Evolutionary conservation across 345 rosid species (phyloP).

Genomic region (Gossypium mustelinum): DNA sequence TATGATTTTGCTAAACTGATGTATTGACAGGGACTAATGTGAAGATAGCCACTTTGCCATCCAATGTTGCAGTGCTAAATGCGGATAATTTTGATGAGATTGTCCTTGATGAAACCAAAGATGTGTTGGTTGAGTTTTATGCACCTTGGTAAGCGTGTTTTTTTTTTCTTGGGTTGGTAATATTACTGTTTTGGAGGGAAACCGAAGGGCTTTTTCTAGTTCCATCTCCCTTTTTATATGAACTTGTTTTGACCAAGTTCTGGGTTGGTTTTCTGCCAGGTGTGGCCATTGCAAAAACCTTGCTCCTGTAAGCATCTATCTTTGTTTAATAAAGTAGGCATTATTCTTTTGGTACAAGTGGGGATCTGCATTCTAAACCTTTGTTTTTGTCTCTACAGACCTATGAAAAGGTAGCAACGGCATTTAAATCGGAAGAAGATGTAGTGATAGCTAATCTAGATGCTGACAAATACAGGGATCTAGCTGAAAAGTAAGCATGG

Average conservation of each 20-base stretch:
- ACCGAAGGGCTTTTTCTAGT: not conserved
- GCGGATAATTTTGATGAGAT: slow-evolving; percentile 70
- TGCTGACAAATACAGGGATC: slow-evolving; percentile 76
- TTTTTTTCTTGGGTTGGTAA: not conserved
- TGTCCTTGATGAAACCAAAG: slow-evolving; percentile 83
- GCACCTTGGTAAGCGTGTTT: slow-evolving; percentile 75
- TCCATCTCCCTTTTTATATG: not conserved
- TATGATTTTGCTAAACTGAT: slow-evolving; percentile 5
- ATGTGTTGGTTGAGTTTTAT: slow-evolving; percentile 93
- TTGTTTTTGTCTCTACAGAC: slow-evolving; percentile 37
- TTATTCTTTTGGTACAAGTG: not conserved
- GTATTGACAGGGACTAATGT: slow-evolving; percentile 67
- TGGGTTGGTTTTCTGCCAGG: slow-evolving; percentile 46
- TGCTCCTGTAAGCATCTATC: slow-evolving; percentile 74
- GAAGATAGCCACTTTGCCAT: slow-evolving; percentile 75
- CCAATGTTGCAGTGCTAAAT: slow-evolving; percentile 68
- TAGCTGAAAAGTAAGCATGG: slow-evolving; percentile 72
- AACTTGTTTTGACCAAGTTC: slow-evolving; percentile 8
- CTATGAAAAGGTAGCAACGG: slow-evolving; percentile 88
- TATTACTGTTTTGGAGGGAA: not conserved
- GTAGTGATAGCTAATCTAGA: slow-evolving; percentile 91
- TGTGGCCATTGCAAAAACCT: slow-evolving; percentile 96
- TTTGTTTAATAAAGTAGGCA: slow-evolving; percentile 4
- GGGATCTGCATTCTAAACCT: slow-evolving; percentile 1
- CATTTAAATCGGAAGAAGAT: slow-evolving; percentile 64